Percentiles rank a stretch among this genome's conserved stretches.
These are phyloP conservation scores for Paramyrothecium sp. DNA, from an alignment of 2,329 filamentous ascomycete species.

Conservation along the genomic window DNA sequence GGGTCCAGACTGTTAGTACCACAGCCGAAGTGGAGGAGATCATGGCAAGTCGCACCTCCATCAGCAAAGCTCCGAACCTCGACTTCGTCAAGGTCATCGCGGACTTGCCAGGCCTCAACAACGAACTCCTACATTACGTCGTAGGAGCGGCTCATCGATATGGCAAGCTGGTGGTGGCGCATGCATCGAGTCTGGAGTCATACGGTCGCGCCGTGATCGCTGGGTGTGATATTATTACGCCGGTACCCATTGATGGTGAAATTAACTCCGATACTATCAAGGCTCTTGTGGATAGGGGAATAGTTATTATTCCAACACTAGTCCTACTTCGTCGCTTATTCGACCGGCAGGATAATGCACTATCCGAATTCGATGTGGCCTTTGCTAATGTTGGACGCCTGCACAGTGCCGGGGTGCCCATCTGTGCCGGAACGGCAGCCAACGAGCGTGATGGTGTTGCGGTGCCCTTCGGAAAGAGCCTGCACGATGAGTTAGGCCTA, in stretches of 20 bases:
- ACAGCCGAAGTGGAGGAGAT: constrained; percentile 4
- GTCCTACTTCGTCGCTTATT: constrained; percentile 7
- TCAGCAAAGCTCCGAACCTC: constrained; percentile 1
- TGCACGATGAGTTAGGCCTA: constrained; percentile 20
- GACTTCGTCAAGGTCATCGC: constrained; percentile 25
- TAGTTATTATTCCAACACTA: constrained; percentile 25
- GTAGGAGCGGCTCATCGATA: constrained; percentile 17
- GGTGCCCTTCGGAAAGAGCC: constrained; percentile 13
- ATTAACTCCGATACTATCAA: constrained; percentile 16
- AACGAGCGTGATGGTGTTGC: constrained; percentile 8
- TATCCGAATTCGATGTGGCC: constrained; percentile 17
- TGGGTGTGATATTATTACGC: constrained; percentile 25
- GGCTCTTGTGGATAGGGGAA: constrained; percentile 13
- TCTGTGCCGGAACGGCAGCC: constrained; percentile 30
- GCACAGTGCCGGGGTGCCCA: constrained; percentile 22
- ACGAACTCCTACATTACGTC: constrained; percentile 18
- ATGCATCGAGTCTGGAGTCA: constrained; percentile 19
- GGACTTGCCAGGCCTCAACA: constrained; percentile 17
- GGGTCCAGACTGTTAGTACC: constrained; percentile 1
- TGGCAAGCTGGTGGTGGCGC: constrained; percentile 21
- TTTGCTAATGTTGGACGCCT: constrained; percentile 20
- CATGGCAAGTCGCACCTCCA: neutral
- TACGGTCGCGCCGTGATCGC: constrained; percentile 21
- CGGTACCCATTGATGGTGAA: constrained; percentile 22
- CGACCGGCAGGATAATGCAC: neutral